Percentiles rank a stretch among this genome's conserved stretches.
phyloP scores from a whole-genome alignment of 306 rosid genomes.

The Benincasa hispida region DNA sequence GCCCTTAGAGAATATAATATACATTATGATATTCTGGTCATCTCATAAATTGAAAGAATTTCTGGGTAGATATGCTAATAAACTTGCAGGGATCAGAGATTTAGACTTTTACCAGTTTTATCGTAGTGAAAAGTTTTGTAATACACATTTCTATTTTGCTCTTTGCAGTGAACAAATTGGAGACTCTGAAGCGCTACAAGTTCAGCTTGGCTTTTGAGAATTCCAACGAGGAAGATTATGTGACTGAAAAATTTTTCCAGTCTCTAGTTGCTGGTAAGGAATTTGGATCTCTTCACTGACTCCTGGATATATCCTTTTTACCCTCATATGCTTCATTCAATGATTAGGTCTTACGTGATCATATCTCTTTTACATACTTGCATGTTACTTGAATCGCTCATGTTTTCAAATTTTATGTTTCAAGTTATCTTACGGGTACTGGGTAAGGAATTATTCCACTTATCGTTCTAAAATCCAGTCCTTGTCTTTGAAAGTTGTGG shows the following conservation, averaged over 20 bases:
- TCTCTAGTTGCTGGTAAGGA: slow-evolving; percentile 94
- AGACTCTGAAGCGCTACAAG: slow-evolving; percentile 72
- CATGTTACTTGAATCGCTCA: background rate
- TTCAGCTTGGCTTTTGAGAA: slow-evolving; percentile 97
- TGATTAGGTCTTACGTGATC: background rate
- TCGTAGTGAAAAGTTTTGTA: background rate
- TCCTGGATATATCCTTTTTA: background rate
- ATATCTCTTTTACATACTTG: background rate
- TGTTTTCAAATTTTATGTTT: background rate
- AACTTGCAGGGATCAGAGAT: background rate
- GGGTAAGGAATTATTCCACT: background rate
- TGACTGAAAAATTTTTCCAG: slow-evolving; percentile 94
- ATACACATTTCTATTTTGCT: background rate
- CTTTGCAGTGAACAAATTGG: slow-evolving; percentile 70
- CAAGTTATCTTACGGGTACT: background rate
- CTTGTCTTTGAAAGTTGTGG: background rate
- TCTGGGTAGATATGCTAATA: background rate
- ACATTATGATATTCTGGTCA: background rate
- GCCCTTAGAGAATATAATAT: background rate
- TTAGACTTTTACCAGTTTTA: background rate
- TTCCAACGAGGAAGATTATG: slow-evolving; percentile 98
- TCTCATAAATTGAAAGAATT: background rate
- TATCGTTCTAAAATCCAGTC: background rate
- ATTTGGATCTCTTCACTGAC: background rate
- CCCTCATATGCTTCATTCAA: background rate